These are phyloP conservation scores for Claviceps sp. DNA, from an alignment of 2,329 filamentous ascomycete species.

Conservation along the genomic window DNA sequence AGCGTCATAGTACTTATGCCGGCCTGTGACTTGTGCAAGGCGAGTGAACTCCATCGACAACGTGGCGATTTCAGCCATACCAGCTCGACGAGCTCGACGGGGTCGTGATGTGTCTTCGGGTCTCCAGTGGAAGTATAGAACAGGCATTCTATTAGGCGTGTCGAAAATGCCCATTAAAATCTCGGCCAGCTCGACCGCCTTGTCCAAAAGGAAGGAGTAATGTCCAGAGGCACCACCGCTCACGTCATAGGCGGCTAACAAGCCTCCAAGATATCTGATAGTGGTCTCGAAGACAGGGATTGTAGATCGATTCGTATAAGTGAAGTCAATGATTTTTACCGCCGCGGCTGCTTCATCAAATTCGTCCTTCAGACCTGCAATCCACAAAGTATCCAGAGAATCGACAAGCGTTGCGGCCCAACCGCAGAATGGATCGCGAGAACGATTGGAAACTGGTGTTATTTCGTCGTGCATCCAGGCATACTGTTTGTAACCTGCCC, in stretches of 20 bases:
- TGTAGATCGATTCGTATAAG: constrained; percentile 46
- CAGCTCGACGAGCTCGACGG: constrained; percentile 45
- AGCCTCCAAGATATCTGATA: constrained; percentile 79
- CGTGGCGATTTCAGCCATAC: constrained; percentile 61
- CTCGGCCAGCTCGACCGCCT: constrained; percentile 67
- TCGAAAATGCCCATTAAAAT: constrained; percentile 75
- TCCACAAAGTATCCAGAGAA: constrained; percentile 71
- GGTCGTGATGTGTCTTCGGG: constrained; percentile 49
- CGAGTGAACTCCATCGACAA: constrained; percentile 82
- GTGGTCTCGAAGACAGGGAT: constrained; percentile 91
- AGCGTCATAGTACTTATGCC: constrained; percentile 80
- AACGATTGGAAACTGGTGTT: constrained; percentile 52
- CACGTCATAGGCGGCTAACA: constrained; percentile 77
- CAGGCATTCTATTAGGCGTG: constrained; percentile 86
- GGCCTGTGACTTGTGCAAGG: constrained; percentile 69
- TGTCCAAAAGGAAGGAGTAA: constrained; percentile 58
- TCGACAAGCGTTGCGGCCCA: constrained; percentile 87
- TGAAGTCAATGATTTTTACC: constrained; percentile 70
- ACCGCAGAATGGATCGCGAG: constrained; percentile 73
- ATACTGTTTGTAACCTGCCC: constrained; percentile 65
- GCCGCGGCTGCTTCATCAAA: constrained; percentile 65
- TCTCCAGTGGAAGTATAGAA: constrained; percentile 68
- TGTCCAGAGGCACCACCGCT: constrained; percentile 44
- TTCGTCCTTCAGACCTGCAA: constrained; percentile 66
- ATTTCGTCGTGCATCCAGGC: constrained; percentile 86